Evolutionary conservation across 768 basidiomycete genomes (phyloP), one percentile per base, ranked within the genome.

Genomic region (Russula ochroleuca): DNA sequence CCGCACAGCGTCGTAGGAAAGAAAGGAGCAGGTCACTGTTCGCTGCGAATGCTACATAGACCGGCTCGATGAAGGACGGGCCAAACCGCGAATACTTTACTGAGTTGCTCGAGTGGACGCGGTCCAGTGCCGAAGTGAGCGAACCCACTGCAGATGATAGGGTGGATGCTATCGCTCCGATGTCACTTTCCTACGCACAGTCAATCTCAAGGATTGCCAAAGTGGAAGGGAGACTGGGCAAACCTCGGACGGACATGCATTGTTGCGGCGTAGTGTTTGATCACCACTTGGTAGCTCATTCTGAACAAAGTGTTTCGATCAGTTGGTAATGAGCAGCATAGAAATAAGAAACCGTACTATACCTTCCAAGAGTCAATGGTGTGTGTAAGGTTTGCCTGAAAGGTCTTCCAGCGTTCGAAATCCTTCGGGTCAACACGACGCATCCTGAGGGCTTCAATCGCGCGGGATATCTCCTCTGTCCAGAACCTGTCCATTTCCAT

Each of bases 351-450:
- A n/a, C 7, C 19, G n/a, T 35, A 31, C n/a, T n/a, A 2, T 45
- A 57, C 57, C 57, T 47, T 48, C 57, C 57, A 57, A 14, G 14
- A 57, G 8, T 58, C 21, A 37, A 40, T 60, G 3, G 45, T 35
- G 21, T 33, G 43, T 23, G 33, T n/a, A 1, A 47, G 33, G 10
- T 33, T 48, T n/a, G 28, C 14, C 1, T 37, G 25, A 21, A 35
- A 25, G 3, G 7, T 35, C 17, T 3, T 58, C 57, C 57, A 58
- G 2, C 57, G 57, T 13, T 58, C 43, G 6, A 35, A 17, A 48
- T 58, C 57, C 1, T 3, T 37, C 28, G 13, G 8, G 38, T 35
- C n/a, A 5, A 58, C n/a, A 4, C 45, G 45, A 23, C 47, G 31
- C 8, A 5, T 48, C 19, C 48, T 4, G 3, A 58, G 33, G 5